phyloP scores from a whole-genome alignment of 129 eudicot genomes.

The Artemisia argyi region DNA sequence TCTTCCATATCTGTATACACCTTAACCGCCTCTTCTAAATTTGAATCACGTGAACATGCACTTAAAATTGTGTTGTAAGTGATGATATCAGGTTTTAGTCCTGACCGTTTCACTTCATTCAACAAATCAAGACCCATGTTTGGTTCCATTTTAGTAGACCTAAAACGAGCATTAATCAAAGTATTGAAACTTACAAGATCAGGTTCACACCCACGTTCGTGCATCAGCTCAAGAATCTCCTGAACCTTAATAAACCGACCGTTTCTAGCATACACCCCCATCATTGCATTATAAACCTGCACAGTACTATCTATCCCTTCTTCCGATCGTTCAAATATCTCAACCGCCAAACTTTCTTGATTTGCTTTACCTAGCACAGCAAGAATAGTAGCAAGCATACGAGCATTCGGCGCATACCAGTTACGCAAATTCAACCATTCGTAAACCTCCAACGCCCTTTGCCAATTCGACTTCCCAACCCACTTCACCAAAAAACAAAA shows the following conservation, averaged over 20 bases:
- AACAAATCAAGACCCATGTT: conserved; percentile 67
- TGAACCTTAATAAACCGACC: conserved; percentile 79
- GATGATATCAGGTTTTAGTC: conserved; percentile 84
- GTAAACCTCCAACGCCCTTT: conserved; percentile 85
- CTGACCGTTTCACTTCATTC: conserved; percentile 67
- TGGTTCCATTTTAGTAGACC: conserved; percentile 66
- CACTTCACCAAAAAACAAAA: conserved; percentile 83
- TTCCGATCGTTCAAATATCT: conserved; percentile 79
- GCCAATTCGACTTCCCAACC: conserved; percentile 87
- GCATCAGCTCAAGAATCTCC: conserved; percentile 73
- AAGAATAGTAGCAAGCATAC: conserved; percentile 83
- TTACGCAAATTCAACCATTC: conserved; percentile 86
- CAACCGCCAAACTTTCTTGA: conserved; percentile 82
- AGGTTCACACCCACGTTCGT: conserved; percentile 71
- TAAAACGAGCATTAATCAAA: conserved; percentile 80
- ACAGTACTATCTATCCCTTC: conserved; percentile 56
- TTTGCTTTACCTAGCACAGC: conserved; percentile 93
- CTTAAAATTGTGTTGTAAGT: conserved; percentile 94
- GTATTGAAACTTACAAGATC: conserved; percentile 94
- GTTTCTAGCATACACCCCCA: conserved; percentile 94
- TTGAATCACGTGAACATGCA: conserved; percentile 90
- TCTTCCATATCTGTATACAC: conserved; percentile 77
- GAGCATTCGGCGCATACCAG: conserved; percentile 76
- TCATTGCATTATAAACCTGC: conserved; percentile 93
- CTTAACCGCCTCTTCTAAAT: conserved; percentile 78